Base-by-base conservation (phyloP, 768 basidiomycete genomes). In the Terana coerulea region DNA sequence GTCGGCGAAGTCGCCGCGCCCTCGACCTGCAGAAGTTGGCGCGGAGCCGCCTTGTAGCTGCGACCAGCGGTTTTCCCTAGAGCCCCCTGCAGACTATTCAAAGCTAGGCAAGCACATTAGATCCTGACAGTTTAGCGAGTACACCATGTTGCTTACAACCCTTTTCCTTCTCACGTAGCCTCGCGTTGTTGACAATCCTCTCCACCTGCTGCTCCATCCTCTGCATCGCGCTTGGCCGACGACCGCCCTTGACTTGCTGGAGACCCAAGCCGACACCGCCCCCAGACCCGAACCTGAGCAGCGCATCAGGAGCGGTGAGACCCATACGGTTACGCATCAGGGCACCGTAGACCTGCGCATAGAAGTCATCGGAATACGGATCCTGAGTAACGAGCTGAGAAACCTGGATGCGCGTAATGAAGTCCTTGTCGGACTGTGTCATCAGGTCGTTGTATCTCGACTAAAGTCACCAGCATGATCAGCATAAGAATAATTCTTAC, bases 361-460 rank as follows among this genome's bases (percentile, higher is more conserved):
- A 99, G 67, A 98, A 99, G 66, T 99, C 97, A 57, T 98, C 95
- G 28, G 91, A 84, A 67, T 95, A 98, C 0, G 97, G 97, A 70
- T 99, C 97, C 62, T 91, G 86, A 5, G 94, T 95, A 37, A 97
- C 94, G 35, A 98, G 87, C 64, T 98, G 97, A 1, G 95, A 98
- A 29, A 99, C 91, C 68, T 99, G 97, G 56, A 99, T 98, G 22
- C 97, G 85, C 30, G 97, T 98, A 70, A 99, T 98, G 65, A 98
- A 99, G 64, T 98, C 97, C 72, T 98, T 98, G 76, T 99, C 97
- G 10, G 91, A 94, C 69, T 94, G 92, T 3, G 92, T 93, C 93
- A 95, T 95, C 31, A 95, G 77, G 66, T 94, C 91, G 59, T 95
- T 95, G 64, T 94, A 94, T 53, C 90, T 84, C 54, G 93, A 82